phyloP scores from a whole-genome alignment of 1,139 yeast species.

The Zygoascus meyerae region DNA sequence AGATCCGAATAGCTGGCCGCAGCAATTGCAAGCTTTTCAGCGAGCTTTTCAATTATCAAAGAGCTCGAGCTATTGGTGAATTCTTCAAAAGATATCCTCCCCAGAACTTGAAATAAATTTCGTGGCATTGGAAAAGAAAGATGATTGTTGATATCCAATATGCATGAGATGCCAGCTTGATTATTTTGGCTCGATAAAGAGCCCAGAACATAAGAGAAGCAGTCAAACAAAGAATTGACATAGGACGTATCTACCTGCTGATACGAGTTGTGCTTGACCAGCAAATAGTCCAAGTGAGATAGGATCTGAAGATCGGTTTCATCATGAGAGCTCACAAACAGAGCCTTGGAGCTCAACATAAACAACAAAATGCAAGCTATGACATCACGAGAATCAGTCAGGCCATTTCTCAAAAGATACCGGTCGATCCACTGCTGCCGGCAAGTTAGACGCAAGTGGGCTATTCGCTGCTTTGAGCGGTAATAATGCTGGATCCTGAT shows the following conservation, averaged over 20 bases:
- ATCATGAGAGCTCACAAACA: slow-evolving; percentile 1
- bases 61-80: too few species aligned
- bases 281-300: not conserved
- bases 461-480: slow-evolving; percentile 22
- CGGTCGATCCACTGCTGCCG: slow-evolving; percentile 19
- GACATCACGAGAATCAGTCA: not conserved
- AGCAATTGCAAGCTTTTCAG: too few species aligned
- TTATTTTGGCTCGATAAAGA: not conserved
- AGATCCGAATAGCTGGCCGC: not conserved
- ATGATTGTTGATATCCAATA: slow-evolving; percentile 1
- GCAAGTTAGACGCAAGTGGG: slow-evolving; percentile 14
- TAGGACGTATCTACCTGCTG: too few species aligned
- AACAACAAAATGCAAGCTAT: slow-evolving; percentile 2
- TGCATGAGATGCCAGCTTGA: not conserved
- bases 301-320: slow-evolving; percentile 1
- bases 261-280: not conserved
- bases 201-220: too few species aligned
- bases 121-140: not conserved
- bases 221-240: too few species aligned
- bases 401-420: slow-evolving; percentile 6
- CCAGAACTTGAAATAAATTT: not conserved
- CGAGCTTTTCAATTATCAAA: too few species aligned
- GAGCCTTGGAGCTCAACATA: slow-evolving; percentile 3
- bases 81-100: not conserved
- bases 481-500: slow-evolving; percentile 41